phyloP scores from a whole-genome alignment of 2,329 filamentous ascomycete genomes.

The Trichoderma arundinaceum region DNA sequence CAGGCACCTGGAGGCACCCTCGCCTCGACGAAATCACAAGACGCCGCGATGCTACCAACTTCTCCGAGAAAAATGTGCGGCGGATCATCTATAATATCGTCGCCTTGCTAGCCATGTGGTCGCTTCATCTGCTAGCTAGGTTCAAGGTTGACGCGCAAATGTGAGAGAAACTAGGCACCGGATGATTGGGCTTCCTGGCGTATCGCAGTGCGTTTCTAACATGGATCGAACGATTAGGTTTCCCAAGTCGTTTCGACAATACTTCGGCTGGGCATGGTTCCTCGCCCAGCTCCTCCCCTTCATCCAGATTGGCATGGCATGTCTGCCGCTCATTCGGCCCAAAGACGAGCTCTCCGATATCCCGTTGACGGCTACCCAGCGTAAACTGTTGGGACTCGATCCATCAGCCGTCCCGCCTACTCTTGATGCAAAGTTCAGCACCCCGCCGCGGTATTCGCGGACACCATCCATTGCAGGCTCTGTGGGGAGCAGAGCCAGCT shows the following conservation, averaged over 20 bases:
- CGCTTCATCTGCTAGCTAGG: constrained; percentile 44
- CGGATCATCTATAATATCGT: constrained; percentile 71
- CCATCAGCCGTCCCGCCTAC: constrained; percentile 68
- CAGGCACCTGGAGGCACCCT: constrained; percentile 91
- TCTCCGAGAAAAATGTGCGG: constrained; percentile 77
- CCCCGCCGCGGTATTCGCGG: constrained; percentile 83
- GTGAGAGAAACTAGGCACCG: constrained; percentile 43
- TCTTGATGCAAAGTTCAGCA: constrained; percentile 73
- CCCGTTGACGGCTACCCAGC: constrained; percentile 76
- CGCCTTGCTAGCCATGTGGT: constrained; percentile 51
- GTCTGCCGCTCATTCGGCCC: constrained; percentile 73
- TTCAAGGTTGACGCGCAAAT: constrained; percentile 47
- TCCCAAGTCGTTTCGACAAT: constrained; percentile 42
- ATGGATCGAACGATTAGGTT: constrained; percentile 39
- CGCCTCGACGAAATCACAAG: constrained; percentile 84
- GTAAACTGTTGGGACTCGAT: constrained; percentile 79
- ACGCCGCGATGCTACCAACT: constrained; percentile 77
- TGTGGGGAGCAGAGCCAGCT: constrained; percentile 63
- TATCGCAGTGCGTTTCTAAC: constrained; percentile 34
- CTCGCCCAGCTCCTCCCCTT: constrained; percentile 62
- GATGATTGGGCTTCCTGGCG: constrained; percentile 15
- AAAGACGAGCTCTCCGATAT: constrained; percentile 86
- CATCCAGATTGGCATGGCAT: constrained; percentile 73
- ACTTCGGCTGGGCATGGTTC: constrained; percentile 54
- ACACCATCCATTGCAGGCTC: constrained; percentile 71